phyloP scores from a whole-genome alignment of 2,329 filamentous ascomycete species.

The Rhynchosporium graminicola region DNA sequence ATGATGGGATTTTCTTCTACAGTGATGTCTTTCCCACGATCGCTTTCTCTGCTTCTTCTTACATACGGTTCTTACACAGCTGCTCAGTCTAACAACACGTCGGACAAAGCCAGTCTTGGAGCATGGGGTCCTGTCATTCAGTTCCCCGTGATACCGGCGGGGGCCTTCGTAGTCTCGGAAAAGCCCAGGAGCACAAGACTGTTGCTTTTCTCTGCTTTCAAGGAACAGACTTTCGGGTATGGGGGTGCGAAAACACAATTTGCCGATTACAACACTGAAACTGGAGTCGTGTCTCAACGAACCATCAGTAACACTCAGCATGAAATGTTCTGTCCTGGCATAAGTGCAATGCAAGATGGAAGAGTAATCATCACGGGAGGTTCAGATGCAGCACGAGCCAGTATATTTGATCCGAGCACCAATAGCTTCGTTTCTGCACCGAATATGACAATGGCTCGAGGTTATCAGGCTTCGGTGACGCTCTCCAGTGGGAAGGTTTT shows the following conservation, averaged over 20 bases:
- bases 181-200: slow-evolving; percentile 23
- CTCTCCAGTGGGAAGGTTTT: slow-evolving; percentile 2
- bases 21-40: not conserved
- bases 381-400: not conserved
- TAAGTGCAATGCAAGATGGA: not conserved
- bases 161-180: slow-evolving; percentile 21
- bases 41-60: not conserved
- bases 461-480: slow-evolving; percentile 3
- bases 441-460: slow-evolving; percentile 8
- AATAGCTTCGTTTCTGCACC: not conserved
- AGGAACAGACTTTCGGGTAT: slow-evolving; percentile 13
- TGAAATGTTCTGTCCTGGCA: slow-evolving; percentile 32
- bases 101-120: slow-evolving; percentile 12
- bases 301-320: slow-evolving; percentile 47
- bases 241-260: slow-evolving; percentile 39
- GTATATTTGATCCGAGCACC: slow-evolving; percentile 3
- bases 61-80: not conserved
- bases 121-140: slow-evolving; percentile 28
- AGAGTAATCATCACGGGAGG: slow-evolving; percentile 4
- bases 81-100: not conserved
- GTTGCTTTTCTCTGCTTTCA: slow-evolving; percentile 25
- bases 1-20: not conserved
- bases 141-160: slow-evolving; percentile 28
- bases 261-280: slow-evolving; percentile 39
- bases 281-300: slow-evolving; percentile 31